Base-by-base conservation (phyloP, 305 asterid species). In the Fraxinus sp. region DNA sequence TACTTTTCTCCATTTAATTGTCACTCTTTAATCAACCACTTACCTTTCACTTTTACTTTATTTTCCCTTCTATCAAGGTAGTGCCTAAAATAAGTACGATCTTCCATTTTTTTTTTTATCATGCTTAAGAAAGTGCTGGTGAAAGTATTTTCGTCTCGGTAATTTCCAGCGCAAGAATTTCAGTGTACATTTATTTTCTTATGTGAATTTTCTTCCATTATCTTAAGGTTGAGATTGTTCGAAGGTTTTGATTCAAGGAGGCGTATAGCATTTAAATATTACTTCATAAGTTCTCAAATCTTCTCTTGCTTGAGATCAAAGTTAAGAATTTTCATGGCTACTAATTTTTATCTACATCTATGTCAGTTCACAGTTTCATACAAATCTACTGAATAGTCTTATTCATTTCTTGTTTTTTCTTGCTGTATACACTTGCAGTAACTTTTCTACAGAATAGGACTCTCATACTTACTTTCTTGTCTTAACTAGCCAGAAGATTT, bases 401-500 rank as follows among this genome's bases (percentile, higher is more conserved):
- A 13, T 24, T 76, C 26, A 9, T 11, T 13, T 76, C 64, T 76
- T 5, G 33, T 24, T 76, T 76, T 24, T 24, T 24, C 72, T 64
- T 24, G 32, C 33, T 64, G 33, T 24, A 9, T 64, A 24, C 14
- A 2, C 28, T 64, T 24, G 72, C 11, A 64, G 72, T 64, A 22
- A 64, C 28, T 64, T 64, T 64, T 30, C 72, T 64, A 9, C 35
- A 64, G 16, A 24, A 64, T 64, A 64, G 35, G 28, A 8, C 72
- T 24, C 72, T 24, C 33, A 79, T 80, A 43, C 24, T 77, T 35
- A 22, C 77, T 84, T 82, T 66, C 81, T 77, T 85, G 33, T 64
- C 30, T 41, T 86, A 79, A 86, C 62, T 85, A 83, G 92, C 84
- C 77, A 79, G 85, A 80, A 52, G 71, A 26, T 43, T 87, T 79